Conservation (phyloP, 2,329 filamentous ascomycete species). For the Aspergillus uvarum region DNA sequence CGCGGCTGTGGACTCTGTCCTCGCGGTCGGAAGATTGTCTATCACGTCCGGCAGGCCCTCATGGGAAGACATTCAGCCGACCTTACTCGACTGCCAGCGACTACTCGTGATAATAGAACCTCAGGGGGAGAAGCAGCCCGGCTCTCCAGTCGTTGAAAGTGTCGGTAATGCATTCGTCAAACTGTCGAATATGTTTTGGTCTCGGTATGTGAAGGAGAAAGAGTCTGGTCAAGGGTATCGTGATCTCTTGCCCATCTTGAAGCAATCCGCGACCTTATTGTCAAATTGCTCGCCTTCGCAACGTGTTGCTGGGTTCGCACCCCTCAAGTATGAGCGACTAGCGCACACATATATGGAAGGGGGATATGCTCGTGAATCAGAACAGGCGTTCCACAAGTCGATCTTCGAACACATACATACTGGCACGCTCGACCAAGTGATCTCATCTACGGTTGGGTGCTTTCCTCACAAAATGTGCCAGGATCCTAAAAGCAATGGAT, state of each 20-base stretch:
- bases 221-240: conserved; percentile 34
- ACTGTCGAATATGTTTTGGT: conserved; percentile 50
- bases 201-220: conserved; percentile 46
- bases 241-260: conserved; percentile 40
- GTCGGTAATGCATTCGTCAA: conserved; percentile 36
- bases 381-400: conserved; percentile 39
- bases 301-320: conserved; percentile 39
- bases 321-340: conserved; percentile 47
- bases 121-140: conserved; percentile 11
- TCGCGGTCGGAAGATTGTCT: conserved; percentile 42
- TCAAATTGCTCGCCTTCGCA: conserved; percentile 35
- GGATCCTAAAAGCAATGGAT: conserved; percentile 35
- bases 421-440: conserved; percentile 36
- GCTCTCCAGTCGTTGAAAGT: conserved; percentile 20
- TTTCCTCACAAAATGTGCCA: conserved; percentile 32
- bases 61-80: conserved; percentile 40
- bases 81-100: conserved; percentile 38
- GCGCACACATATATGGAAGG: conserved; percentile 42
- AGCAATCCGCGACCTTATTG: conserved; percentile 43
- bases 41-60: conserved; percentile 36
- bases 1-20: conserved; percentile 42
- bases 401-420: conserved; percentile 42
- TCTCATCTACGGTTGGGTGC: conserved; percentile 24
- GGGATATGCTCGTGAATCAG: conserved; percentile 36
- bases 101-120: conserved; percentile 33